Conservation (phyloP, 1,284 basidiomycete genomes). For the Apiotrichum mycotoxinovorans region DNA sequence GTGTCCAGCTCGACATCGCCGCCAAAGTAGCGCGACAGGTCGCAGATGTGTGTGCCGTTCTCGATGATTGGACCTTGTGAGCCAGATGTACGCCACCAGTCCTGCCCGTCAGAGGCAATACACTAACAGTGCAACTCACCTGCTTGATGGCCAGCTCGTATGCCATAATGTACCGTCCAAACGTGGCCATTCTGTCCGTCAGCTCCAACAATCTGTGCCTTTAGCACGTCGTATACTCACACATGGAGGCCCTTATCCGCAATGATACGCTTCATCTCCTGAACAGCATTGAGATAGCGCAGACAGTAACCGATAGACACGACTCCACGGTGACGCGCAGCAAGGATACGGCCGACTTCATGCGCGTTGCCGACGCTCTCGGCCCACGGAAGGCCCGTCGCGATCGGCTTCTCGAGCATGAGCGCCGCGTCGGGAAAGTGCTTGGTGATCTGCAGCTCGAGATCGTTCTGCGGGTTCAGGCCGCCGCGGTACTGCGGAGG, state of each 20-base stretch:
- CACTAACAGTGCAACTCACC: constrained; percentile 20
- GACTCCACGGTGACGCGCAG: constrained; percentile 58
- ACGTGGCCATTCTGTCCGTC: constrained; percentile 51
- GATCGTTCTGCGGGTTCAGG: constrained; percentile 66
- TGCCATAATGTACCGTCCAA: constrained; percentile 53
- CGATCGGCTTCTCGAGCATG: constrained; percentile 79
- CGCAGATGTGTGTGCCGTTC: constrained; percentile 54
- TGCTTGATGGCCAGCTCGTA: constrained; percentile 45
- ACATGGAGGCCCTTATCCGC: constrained; percentile 55
- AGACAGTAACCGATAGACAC: constrained; percentile 53
- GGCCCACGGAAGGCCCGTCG: constrained; percentile 50
- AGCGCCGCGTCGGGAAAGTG: constrained; percentile 79
- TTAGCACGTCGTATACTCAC: constrained; percentile 20
- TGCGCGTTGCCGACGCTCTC: constrained; percentile 49
- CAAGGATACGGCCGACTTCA: constrained; percentile 65
- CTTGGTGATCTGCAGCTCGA: constrained; percentile 83
- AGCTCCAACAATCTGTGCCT: neutral
- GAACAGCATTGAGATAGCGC: constrained; percentile 51
- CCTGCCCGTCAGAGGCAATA: constrained; percentile 17
- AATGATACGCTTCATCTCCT: constrained; percentile 55
- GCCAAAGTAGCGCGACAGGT: constrained; percentile 53
- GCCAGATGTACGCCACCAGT: constrained; percentile 57
- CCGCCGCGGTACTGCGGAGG: constrained; percentile 89
- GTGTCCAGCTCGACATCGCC: constrained; percentile 55
- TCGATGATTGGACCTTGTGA: constrained; percentile 55